A percentile compares a stretch with the other conserved stretches of the same genome.
phyloP scores from a whole-genome alignment of 2,329 filamentous ascomycete species.

The Aspergillus alliaceus region DNA sequence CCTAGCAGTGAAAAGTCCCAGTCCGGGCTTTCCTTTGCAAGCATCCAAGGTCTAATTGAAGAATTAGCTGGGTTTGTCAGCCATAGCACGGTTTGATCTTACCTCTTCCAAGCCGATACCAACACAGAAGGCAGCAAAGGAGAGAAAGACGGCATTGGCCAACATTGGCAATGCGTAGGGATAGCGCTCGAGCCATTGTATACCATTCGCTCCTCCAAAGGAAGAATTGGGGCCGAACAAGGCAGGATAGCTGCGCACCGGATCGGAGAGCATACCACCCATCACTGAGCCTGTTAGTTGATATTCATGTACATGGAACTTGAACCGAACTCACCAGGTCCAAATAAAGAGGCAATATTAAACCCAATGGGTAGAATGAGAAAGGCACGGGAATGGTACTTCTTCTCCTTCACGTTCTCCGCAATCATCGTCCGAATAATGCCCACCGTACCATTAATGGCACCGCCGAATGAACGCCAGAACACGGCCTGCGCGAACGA shows the following conservation, averaged over 20 bases:
- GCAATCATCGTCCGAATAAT: conserved; percentile 72
- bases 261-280: conserved; percentile 68
- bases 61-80: conserved; percentile 5
- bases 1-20: conserved; percentile 37
- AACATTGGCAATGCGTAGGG: conserved; percentile 70
- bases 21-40: conserved; percentile 49
- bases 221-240: conserved; percentile 62
- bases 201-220: conserved; percentile 57
- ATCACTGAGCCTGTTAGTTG: conserved; percentile 46
- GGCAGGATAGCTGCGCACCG: conserved; percentile 60
- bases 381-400: conserved; percentile 57
- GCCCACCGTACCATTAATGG: conserved; percentile 70
- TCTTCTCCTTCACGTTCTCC: conserved; percentile 71
- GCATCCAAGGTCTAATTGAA: conserved; percentile 48
- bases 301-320: conserved; percentile 29
- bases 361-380: conserved; percentile 65
- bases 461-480: conserved; percentile 67
- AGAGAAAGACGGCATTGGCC: conserved; percentile 61
- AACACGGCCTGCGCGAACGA: conserved; percentile 64
- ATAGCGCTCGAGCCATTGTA: conserved; percentile 61
- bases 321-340: conserved; percentile 43
- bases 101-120: conserved; percentile 65
- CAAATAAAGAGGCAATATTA: conserved; percentile 61
- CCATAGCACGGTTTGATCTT: not conserved
- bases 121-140: conserved; percentile 55